Conservation (phyloP, 2,329 filamentous ascomycete species). For the Aaosphaeria pasadenensis region DNA sequence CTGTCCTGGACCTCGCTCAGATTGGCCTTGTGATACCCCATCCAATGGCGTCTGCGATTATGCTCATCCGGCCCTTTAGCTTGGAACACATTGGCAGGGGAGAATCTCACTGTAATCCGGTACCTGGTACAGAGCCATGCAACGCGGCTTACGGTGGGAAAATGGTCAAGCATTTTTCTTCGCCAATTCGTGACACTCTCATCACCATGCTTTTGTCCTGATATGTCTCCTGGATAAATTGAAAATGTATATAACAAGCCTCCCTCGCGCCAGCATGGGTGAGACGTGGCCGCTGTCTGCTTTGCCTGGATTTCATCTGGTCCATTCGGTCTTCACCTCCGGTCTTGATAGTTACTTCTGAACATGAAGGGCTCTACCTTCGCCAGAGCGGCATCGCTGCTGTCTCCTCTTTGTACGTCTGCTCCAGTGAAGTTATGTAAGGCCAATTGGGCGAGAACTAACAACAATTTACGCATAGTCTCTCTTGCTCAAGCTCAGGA, state of each 20-base stretch:
- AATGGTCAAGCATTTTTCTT: slow-evolving; percentile 16
- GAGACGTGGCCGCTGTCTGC: slow-evolving; percentile 20
- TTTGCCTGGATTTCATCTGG: slow-evolving; percentile 10
- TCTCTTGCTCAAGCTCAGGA: slow-evolving; percentile 28
- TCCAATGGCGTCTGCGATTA: slow-evolving; percentile 21
- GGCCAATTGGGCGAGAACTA: background rate
- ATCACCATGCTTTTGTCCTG: slow-evolving; percentile 9
- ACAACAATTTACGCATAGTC: slow-evolving; percentile 8
- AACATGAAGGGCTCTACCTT: slow-evolving; percentile 33
- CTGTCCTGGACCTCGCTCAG: slow-evolving; percentile 18
- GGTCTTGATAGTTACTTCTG: slow-evolving; percentile 15
- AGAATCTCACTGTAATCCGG: slow-evolving; percentile 13
- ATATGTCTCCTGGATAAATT: slow-evolving; percentile 17
- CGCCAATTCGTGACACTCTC: slow-evolving; percentile 16
- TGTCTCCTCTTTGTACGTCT: slow-evolving; percentile 32
- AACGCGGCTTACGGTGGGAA: slow-evolving; percentile 11
- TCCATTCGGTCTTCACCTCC: slow-evolving; percentile 11
- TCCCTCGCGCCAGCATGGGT: slow-evolving; percentile 15
- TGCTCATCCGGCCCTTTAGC: slow-evolving; percentile 24
- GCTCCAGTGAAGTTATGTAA: background rate
- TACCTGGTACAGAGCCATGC: slow-evolving; percentile 27
- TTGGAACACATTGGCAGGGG: slow-evolving; percentile 12
- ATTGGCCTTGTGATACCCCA: slow-evolving; percentile 13
- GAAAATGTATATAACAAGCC: slow-evolving; percentile 27
- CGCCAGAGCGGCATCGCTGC: slow-evolving; percentile 35